Base-by-base conservation (phyloP, 352 stramenopile genomes). In the Globisporangium yorkense region DNA sequence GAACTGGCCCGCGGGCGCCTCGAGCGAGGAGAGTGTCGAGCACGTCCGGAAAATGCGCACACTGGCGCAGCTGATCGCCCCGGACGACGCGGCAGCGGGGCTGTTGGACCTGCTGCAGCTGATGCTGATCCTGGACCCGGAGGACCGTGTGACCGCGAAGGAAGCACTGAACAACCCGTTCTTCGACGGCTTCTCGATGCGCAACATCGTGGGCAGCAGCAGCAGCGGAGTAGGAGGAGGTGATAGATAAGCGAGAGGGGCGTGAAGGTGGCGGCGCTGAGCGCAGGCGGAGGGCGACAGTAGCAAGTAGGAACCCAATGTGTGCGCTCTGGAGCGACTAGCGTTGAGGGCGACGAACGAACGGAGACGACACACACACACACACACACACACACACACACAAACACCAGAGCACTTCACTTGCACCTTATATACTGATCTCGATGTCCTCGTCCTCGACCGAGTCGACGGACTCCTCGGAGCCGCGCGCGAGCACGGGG, bases 41-140 rank as follows among this genome's bases (percentile, higher is more conserved):
- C 84, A 94, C 57, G 84, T 92, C 24, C 73, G 81, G 3, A 83
- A 77, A 44, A 94, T 94, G 84, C 77, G 79, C 41, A 67, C 67
- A 37, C 63, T 94, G 35, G 68, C 66, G 40, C 67, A 92, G 45
- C 70, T 94, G 20, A 68, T 94, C n/a, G 70, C 77, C 0, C 66
- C 66, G 0, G 80, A 92, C 21, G 82, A 92, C 61, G 70, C 77
- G 1, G 62, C 73, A 13, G 76, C 72, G 33, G 82, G 83, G 0
- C 57, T 94, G 47, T 69, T 97, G 7, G 88, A 96, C 61, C 62
- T 98, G 33, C 67, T 98, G 24, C 84, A 97, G 60, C 82, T 96
- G 53, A 92, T 98, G 74, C 70, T 98, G 41, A 88, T 97, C 50
- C 70, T 97, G 51, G 91, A 98, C 68, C 95, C 93, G 9, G 80